phyloP scores from a whole-genome alignment of 495 filamentous ascomycete species.

The Thermochaetoides thermophila region DNA sequence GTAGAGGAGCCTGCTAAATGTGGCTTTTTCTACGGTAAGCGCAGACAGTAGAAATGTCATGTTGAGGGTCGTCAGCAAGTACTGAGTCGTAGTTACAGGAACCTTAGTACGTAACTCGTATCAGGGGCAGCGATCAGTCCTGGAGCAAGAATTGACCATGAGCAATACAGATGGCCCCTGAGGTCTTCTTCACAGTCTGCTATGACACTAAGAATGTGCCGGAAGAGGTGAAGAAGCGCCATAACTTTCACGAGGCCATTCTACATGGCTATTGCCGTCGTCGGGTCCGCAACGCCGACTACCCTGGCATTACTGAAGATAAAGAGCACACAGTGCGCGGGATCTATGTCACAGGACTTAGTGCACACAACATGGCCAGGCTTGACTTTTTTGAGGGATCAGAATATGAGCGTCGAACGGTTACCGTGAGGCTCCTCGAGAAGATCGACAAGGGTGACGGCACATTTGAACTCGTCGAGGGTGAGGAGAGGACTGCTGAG shows the following conservation, averaged over 20 bases:
- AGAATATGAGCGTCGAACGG: conserved; percentile 50
- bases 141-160: background rate
- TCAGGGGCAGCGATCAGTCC: too few relatives aligned
- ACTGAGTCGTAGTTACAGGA: too few relatives aligned
- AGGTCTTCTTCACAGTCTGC: conserved; percentile 71
- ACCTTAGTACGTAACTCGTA: too few relatives aligned
- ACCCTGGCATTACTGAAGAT: conserved; percentile 63
- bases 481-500: conserved; percentile 46
- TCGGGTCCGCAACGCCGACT: conserved; percentile 44
- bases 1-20: conserved; percentile 21
- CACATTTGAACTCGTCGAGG: conserved; percentile 31
- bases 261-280: conserved; percentile 59
- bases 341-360: conserved; percentile 63
- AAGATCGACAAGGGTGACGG: conserved; percentile 25
- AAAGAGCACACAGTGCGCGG: conserved; percentile 52
- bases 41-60: too few relatives aligned
- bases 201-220: conserved; percentile 35
- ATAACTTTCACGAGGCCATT: conserved; percentile 58
- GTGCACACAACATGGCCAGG: conserved; percentile 54
- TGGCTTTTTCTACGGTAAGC: conserved; percentile 53
- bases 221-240: conserved; percentile 20
- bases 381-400: conserved; percentile 74
- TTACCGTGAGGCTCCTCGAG: conserved; percentile 42
- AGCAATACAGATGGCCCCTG: conserved; percentile 54
- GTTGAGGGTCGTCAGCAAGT: too few relatives aligned